Base-by-base conservation (phyloP, 306 rosid genomes). In the Fragaria iinumae region DNA sequence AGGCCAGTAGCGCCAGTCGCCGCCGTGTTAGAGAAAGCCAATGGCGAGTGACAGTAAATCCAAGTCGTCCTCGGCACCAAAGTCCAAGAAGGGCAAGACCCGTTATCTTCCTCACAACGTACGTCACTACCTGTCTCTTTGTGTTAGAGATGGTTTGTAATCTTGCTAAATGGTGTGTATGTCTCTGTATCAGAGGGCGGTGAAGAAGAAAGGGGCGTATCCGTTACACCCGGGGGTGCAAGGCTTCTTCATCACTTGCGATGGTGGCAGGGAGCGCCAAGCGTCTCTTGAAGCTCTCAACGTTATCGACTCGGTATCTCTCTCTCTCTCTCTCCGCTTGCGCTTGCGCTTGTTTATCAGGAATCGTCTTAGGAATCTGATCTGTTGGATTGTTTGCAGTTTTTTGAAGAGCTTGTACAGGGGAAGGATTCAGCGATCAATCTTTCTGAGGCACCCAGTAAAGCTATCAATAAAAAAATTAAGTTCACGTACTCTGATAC, bases 231-330 rank as follows among this genome's bases (percentile, higher is more conserved):
- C 99, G 4, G 97, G 97, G 16, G 91, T 95, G 7, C 89, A 92
- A 82, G 99, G 99, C 0, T 90, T 95, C 86, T 95, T 90, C 82
- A 89, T 95, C 82, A 95, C 99, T 75, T 92, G 99, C 48, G 99
- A 95, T 25, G 99, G 99, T 1, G 97, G 97, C 75, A 86, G 99
- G 50, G 99, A 95, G 68, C 88, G 86, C 86, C 99, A 95, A 83
- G 99, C 99, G 73, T 88, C 92, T 27, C 84, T 80, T 0, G 97
- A 95, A 80, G 99, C 99, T 80, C 86, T 95, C 78, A 88, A 90
- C 75, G 91, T 95, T 77, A 86, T 92, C 8, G 99, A 95, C 69
- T 89, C 92, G 59, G 99, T 95, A 87, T 73, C 53, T 62, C 8
- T 59, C 9, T 3, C 9, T 43, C 0, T 43, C 11, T 43, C 29